Base-by-base conservation (phyloP, 208 protist species). In the Trichomonas tenax region DNA sequence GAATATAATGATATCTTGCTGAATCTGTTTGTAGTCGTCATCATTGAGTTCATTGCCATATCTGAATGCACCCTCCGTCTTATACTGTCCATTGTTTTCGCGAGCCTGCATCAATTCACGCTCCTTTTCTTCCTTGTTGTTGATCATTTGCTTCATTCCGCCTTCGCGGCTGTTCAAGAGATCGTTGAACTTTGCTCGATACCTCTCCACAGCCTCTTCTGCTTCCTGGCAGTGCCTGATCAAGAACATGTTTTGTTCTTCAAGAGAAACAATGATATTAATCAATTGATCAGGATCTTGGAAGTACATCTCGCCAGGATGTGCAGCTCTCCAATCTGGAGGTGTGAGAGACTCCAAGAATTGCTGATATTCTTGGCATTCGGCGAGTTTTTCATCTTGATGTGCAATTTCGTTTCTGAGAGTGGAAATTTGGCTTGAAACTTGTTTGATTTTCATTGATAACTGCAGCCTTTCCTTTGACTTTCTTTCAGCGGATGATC, bases 171-270 rank as follows among this genome's bases (percentile, higher is more conserved):
- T 48, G 31, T 93, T 23, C 1, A 93, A 44, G 0, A 93, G n/a
- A n/a, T 48, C 34, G 46, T 93, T 93, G 17, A 93, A 93, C 31
- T 93, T 48, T 38, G 40, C 17, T 51, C 86, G 0, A 58, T 51
- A 93, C 0, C 86, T 38, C 36, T 93, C 86, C 1, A 93, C 86
- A 49, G 86, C 86, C 51, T 93, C 86, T 93, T 93, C 86, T n/a
- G 86, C 86, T 51, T 93, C 86, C 46, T 93, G 86, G 44, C 86
- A 93, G 46, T 93, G 86, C 8, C 86, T 23, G 26, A 93, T 93
- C 9, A 93, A 51, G 46, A 93, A 93, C 86, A 93, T 93, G 17
- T 93, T 93, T 15, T 93, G 86, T 93, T 93, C 86, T 51, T 93
- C 86, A 38, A 93, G 44, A 34, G 86, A 93, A 38, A 51, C 31